Evolutionary conservation across 1,139 yeast genomes (phyloP), one percentile per base, ranked within the genome.

Genomic region (Chernovozyma aurita): DNA sequence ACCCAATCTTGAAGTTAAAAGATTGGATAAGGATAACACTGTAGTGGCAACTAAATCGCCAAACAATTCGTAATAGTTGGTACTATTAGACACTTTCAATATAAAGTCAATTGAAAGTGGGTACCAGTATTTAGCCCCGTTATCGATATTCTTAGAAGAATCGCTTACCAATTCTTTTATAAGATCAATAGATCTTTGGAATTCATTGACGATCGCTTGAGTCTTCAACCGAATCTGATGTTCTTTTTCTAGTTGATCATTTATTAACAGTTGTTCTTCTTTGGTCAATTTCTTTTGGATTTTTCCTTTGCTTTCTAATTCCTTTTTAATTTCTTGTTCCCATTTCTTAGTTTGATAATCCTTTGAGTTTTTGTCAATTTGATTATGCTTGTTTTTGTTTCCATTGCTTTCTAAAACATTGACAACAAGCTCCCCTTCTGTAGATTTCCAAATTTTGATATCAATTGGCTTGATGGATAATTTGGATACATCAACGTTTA

Each of bases 281-380:
- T 78, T 84, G 8, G 95, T 72, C 34, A 82, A 65, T 50, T 82
- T 84, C 4, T 51, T 48, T 4, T 55, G 57, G 29, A 55, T 38
- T 34, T 60, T 59, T 30, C 65, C 66, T 55, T 80, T 81, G 39
- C 70, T 66, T 1, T 83, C 81, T 39, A 87, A 68, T 52, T 86
- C 92, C 45, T 78, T 78, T 48, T 90, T 77, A 32, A 92, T 74
- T 35, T 76, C 75, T 49, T 83, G 90, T 56, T 92, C 98, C 97
- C 98, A 92, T 52, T 85, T 80, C 43, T 76, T 69, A 13, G 88
- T 85, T 48, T 85, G 95, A 52, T 85, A 86, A 50, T 88, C 96
- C 52, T 79, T 86, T 3, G 84, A 61, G 52, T 85, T 85, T 50
- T 84, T 85, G 41, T 65, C 67, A 21, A 57, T 59, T 2, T 50